Evolutionary conservation across 2,329 filamentous ascomycete genomes (phyloP).

Genomic region (Zymoseptoria passerinii): DNA sequence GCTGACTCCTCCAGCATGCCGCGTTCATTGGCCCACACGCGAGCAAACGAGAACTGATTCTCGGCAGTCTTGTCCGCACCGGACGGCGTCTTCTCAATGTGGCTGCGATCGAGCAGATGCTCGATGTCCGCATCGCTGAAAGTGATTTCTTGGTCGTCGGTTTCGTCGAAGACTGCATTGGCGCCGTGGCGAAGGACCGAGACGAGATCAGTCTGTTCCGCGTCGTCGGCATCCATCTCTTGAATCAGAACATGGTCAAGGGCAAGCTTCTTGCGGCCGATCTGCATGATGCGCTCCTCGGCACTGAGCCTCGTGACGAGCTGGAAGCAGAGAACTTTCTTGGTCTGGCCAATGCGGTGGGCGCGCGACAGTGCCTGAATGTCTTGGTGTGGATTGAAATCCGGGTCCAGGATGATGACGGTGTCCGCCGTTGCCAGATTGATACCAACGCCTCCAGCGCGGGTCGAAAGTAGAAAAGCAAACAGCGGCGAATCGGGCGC

Average conservation of each 20-base stretch:
- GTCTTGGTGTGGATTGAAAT: constrained; percentile 97
- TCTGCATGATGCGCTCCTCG: constrained; percentile 94
- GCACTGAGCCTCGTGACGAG: constrained; percentile 81
- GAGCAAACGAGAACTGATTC: constrained; percentile 78
- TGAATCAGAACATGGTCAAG: constrained; percentile 93
- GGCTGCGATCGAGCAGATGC: constrained; percentile 77
- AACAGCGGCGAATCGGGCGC: constrained; percentile 74
- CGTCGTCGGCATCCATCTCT: constrained; percentile 75
- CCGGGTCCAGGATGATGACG: constrained; percentile 92
- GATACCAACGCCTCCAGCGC: constrained; percentile 93
- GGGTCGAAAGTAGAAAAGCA: constrained; percentile 85
- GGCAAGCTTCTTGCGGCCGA: constrained; percentile 91
- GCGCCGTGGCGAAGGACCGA: constrained; percentile 83
- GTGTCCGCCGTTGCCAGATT: constrained; percentile 96
- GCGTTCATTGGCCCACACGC: constrained; percentile 83
- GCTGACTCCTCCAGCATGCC: constrained; percentile 49
- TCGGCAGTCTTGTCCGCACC: constrained; percentile 60
- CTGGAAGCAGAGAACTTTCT: constrained; percentile 92
- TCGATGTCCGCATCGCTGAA: constrained; percentile 82
- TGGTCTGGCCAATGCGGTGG: constrained; percentile 91
- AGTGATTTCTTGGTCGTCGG: constrained; percentile 62
- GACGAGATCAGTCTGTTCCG: constrained; percentile 71
- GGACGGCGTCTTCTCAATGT: constrained; percentile 62
- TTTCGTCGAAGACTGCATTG: constrained; percentile 73
- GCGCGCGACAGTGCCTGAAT: constrained; percentile 90